Base-by-base conservation (phyloP, 1,284 basidiomycete genomes). In the Mycosarcoma mackinlayi region DNA sequence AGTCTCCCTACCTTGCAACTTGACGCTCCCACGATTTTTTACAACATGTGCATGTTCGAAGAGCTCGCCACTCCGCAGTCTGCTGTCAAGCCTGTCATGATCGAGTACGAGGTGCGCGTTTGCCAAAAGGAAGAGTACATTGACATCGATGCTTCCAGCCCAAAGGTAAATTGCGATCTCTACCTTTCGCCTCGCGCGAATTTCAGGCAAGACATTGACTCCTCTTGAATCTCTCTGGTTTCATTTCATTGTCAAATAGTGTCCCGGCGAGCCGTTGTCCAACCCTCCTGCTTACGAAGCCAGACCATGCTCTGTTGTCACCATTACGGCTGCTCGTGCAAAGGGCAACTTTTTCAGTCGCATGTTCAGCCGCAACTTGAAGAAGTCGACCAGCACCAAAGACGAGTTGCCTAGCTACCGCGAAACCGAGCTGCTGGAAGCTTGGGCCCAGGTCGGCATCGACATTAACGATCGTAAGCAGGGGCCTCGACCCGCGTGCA, bases 381-480 rank as follows among this genome's bases (percentile, higher is more conserved):
- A 50, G 39, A 48, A 56, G n/a, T 7, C 18, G 1, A 1, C n/a
- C 4, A 14, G 37, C 11, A 3, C 38, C 10, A 24, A 18, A 9
- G 38, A 33, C 5, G 40, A 54, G 33, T 51, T 56, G 11, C 70
- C 70, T 2, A 59, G 52, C 46, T 73, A 73, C 48, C 60, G 62
- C 28, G 65, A 73, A 14, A 40, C 47, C 18, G 57, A 65, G 38
- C 31, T 73, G n/a, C 46, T 45, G 11, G 34, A 46, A 18, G 47
- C 65, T 0, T 73, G 70, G 70, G 61, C 65, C 18, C 46, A 61
- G 21, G 38, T 73, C 10, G 70, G 70, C 16, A 65, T 73, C 33
- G 61, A 73, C 24, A 18, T 73, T 48, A 54, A 73, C 51, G 42
- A 73, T 27, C 54, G 55, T 42, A 61, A 46, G 40, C 60, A 64